Percentiles rank a stretch among this genome's conserved stretches.
phyloP scores from a whole-genome alignment of 805 yeast genomes.

The Maudiozyma barnettii region DNA sequence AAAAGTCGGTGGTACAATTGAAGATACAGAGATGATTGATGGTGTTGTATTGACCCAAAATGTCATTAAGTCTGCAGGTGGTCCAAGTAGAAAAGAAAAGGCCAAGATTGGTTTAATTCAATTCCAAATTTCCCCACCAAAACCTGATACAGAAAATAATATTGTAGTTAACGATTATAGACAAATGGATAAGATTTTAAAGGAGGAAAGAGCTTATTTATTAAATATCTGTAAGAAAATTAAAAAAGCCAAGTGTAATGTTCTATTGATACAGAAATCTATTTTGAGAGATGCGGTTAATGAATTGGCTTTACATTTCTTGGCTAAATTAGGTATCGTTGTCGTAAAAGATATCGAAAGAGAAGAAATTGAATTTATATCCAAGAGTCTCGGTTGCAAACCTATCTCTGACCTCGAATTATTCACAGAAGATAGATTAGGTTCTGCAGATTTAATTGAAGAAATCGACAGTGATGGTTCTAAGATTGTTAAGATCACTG shows the following conservation, averaged over 20 bases:
- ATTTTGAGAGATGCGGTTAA: constrained; percentile 90
- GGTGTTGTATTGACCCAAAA: constrained; percentile 92
- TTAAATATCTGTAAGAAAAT: constrained; percentile 91
- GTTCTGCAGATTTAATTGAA: constrained; percentile 85
- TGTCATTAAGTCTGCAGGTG: constrained; percentile 85
- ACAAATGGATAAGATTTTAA: constrained; percentile 97
- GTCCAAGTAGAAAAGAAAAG: constrained; percentile 89
- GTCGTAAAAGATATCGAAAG: constrained; percentile 92
- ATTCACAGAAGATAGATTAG: constrained; percentile 87
- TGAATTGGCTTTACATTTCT: constrained; percentile 87
- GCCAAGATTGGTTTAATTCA: constrained; percentile 85
- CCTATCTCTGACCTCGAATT: constrained; percentile 94
- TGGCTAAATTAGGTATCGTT: constrained; percentile 86
- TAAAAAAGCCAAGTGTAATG: constrained; percentile 95
- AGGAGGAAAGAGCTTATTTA: constrained; percentile 94
- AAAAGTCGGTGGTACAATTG: constrained; percentile 96
- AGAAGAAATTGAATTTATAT: constrained; percentile 89
- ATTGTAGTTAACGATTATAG: constrained; percentile 96
- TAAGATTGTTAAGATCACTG: constrained; percentile 79
- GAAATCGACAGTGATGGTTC: constrained; percentile 86
- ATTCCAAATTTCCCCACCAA: constrained; percentile 93
- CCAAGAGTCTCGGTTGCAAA: constrained; percentile 76
- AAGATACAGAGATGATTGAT: constrained; percentile 84
- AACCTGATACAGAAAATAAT: constrained; percentile 95
- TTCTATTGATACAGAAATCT: constrained; percentile 81